Evolutionary conservation across 2,329 filamentous ascomycete species (phyloP).

Genomic region (Herpotrichia juniperi): DNA sequence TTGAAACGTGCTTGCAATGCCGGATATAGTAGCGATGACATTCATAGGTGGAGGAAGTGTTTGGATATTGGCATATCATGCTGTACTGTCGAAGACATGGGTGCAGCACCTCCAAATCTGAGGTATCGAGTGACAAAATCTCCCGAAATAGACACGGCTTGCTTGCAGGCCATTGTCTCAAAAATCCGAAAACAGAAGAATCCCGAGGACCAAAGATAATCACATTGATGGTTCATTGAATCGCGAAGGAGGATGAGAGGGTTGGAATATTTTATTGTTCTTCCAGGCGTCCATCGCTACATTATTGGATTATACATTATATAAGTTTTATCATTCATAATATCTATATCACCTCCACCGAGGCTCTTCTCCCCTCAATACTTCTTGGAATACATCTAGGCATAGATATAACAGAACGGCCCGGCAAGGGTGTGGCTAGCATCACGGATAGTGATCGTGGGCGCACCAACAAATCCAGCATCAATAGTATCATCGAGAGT

Average conservation of each 20-base stretch:
- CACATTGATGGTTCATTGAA: neutral
- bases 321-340: neutral
- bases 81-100: no score
- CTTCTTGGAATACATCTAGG: constrained; percentile 10
- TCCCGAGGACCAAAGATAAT: neutral
- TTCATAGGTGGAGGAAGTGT: no score
- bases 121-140: no score
- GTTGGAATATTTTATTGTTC: neutral
- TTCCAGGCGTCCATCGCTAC: neutral
- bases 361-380: constrained; percentile 7
- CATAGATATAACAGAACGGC: constrained; percentile 56
- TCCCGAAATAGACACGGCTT: no score
- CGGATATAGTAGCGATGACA: no score
- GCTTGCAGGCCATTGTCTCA: no score
- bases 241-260: neutral
- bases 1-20: no score
- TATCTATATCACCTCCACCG: constrained; percentile 3
- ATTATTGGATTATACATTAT: neutral
- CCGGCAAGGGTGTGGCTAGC: constrained; percentile 53
- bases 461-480: constrained; percentile 43
- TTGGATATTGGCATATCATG: no score
- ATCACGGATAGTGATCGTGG: constrained; percentile 42
- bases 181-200: no score
- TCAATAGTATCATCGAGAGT: constrained; percentile 53
- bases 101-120: no score